Conservation (phyloP, 1,284 basidiomycete genomes). For the Phlebopus sp. region DNA sequence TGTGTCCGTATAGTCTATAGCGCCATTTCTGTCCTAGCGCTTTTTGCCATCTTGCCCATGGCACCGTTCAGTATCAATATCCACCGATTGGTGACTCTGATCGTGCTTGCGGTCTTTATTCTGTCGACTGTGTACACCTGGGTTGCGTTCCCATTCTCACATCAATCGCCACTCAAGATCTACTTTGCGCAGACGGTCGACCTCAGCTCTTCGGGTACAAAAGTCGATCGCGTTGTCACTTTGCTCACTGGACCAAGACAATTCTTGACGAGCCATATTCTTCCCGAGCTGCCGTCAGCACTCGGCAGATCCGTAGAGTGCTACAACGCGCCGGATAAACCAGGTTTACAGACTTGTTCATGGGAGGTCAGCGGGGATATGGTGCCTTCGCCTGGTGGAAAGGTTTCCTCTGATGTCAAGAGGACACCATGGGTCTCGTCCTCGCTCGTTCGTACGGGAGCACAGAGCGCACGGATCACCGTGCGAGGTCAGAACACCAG, state of each 20-base stretch:
- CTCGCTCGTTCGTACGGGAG: constrained; percentile 35
- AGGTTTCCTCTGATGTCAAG: neutral
- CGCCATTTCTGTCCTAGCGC: constrained; percentile 41
- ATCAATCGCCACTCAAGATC: constrained; percentile 59
- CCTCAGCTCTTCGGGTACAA: constrained; percentile 31
- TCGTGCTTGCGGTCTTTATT: constrained; percentile 44
- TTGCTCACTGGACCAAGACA: constrained; percentile 45
- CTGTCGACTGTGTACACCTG: constrained; percentile 44
- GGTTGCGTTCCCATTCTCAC: constrained; percentile 60
- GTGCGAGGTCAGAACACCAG: constrained; percentile 61
- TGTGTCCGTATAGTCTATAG: constrained; percentile 48
- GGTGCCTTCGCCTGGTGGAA: constrained; percentile 33
- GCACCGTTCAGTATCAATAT: constrained; percentile 60
- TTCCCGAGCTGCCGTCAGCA: constrained; percentile 56
- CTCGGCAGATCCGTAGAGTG: constrained; percentile 28
- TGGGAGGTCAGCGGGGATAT: constrained; percentile 36
- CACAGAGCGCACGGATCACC: constrained; percentile 41
- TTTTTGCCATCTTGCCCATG: constrained; percentile 56
- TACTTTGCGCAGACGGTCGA: constrained; percentile 63
- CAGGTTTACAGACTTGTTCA: constrained; percentile 33
- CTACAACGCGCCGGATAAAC: constrained; percentile 15
- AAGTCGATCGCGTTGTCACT: constrained; percentile 31
- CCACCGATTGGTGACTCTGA: constrained; percentile 43
- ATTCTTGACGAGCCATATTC: constrained; percentile 43
- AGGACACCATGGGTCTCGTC: constrained; percentile 33